Evolutionary conservation across 2,329 filamentous ascomycete species (phyloP), one percentile per base, ranked within the genome.

Genomic region (Penicillium rolfsii): DNA sequence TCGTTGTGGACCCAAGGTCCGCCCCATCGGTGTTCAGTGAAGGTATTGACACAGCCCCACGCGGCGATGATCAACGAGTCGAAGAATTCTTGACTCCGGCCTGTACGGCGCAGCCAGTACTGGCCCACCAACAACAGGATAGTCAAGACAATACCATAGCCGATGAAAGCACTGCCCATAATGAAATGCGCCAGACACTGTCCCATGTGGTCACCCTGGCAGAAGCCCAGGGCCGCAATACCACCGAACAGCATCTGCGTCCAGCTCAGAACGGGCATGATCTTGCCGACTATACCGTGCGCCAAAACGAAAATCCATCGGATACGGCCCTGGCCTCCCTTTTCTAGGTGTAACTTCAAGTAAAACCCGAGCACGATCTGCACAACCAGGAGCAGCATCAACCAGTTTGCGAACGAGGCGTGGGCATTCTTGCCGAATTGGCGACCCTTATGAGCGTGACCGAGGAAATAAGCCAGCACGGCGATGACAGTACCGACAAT

Each of bases 131-230:
- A 81, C 36, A 98, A 85, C 22, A 97, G 80, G 22, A 98, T 89
- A 2, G 91, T 93, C 66, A 99, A 84, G 40, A 97, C 75, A 57
- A 97, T 90, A 30, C 91, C 95, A 72, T 99, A 99, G 33, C 85
- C 95, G 68, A 99, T 94, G 74, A 99, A 99, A 0, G 94, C 93
- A 67, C 91, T 90, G 48, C 95, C 95, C 95, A 99, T 99, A 77
- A 98, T 99, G 77, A 98, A 99, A 77, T 99, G 95, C 1, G 95
- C 95, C 45, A 91, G 80, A 77, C 95, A 99, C 77, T 99, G 95
- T 35, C 93, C 94, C 1, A 93, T 76, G 73, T 99, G 94, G 60
- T 98, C 93, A 57, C 84, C 92, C 67, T 92, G 90, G 76, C 95
- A 99, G 81, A 97, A 98, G 24, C 95, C 95, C 58, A 97, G 83